phyloP scores from a whole-genome alignment of 2,329 filamentous ascomycete genomes.

The Exophiala calicioides region DNA sequence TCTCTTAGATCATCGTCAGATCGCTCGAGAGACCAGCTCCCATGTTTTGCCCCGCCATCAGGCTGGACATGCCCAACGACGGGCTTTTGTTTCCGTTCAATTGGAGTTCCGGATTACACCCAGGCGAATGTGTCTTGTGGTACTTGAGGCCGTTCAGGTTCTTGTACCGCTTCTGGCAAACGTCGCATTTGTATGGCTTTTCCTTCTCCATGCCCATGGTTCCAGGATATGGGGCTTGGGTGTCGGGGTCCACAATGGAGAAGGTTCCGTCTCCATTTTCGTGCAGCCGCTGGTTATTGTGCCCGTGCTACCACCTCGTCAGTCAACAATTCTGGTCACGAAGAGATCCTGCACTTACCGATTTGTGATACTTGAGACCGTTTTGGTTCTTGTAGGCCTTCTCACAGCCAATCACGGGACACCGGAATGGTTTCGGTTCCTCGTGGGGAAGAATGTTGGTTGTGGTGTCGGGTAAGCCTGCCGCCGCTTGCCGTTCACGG shows the following conservation, averaged over 20 bases:
- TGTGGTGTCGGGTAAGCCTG: constrained; percentile 53
- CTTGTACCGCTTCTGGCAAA: constrained; percentile 98
- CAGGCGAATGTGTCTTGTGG: constrained; percentile 79
- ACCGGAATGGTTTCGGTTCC: constrained; percentile 96
- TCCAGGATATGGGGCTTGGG: constrained; percentile 88
- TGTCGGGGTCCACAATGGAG: constrained; percentile 96
- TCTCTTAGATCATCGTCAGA: constrained; percentile 17
- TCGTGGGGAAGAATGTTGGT: constrained; percentile 62
- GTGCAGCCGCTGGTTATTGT: constrained; percentile 94
- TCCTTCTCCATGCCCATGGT: constrained; percentile 99
- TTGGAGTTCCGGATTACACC: constrained; percentile 82
- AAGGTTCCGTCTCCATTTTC: constrained; percentile 97
- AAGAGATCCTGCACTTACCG: constrained; percentile 49
- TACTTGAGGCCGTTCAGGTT: constrained; percentile 99
- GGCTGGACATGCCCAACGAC: constrained; percentile 19
- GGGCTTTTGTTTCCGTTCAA: constrained; percentile 47
- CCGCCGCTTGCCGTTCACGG: constrained; percentile 64
- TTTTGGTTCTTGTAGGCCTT: constrained; percentile 99
- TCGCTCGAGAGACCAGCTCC: constrained; percentile 49
- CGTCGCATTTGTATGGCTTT: constrained; percentile 96
- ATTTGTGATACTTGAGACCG: constrained; percentile 86
- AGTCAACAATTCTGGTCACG: constrained; percentile 27
- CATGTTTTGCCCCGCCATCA: constrained; percentile 43
- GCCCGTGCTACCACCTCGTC: constrained; percentile 66
- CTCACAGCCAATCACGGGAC: constrained; percentile 91